A percentile compares a stretch with the other conserved stretches of the same genome.
These are phyloP conservation scores for Mytilinidion resinicola DNA, from an alignment of 495 filamentous ascomycete genomes.

Conservation along the genomic window DNA sequence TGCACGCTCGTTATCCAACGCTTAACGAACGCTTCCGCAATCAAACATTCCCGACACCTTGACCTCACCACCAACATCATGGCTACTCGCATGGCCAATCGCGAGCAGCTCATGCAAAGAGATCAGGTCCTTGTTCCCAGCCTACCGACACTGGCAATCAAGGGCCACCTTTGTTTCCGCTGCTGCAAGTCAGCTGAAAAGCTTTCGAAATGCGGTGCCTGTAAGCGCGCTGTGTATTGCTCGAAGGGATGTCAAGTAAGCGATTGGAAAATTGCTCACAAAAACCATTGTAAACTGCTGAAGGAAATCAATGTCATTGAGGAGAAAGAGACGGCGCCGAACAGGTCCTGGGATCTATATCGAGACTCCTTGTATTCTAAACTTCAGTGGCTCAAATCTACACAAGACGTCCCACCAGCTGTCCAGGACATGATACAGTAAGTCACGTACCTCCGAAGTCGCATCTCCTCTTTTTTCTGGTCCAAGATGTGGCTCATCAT, in stretches of 20 bases:
- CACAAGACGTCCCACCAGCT: conserved; percentile 1
- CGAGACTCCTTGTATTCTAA: background rate
- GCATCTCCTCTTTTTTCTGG: background rate
- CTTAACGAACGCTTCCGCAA: too few relatives aligned
- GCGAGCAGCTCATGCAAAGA: too few relatives aligned
- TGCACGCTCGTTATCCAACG: too few relatives aligned
- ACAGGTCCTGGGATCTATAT: conserved; percentile 9
- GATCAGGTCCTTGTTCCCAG: background rate
- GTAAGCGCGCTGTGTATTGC: conserved; percentile 12
- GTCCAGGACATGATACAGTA: conserved; percentile 14
- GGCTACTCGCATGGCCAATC: too few relatives aligned
- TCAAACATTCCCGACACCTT: too few relatives aligned
- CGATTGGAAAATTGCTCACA: conserved; percentile 11
- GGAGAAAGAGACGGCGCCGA: conserved; percentile 5
- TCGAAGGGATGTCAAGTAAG: conserved; percentile 13
- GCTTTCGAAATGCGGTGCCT: conserved; percentile 9
- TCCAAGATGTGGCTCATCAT: background rate
- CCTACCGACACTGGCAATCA: conserved; percentile 6
- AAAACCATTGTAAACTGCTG: conserved; percentile 17
- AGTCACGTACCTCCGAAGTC: background rate
- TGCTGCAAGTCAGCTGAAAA: conserved; percentile 8
- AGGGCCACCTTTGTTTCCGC: conserved; percentile 12
- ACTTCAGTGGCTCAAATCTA: background rate
- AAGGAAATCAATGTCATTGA: conserved; percentile 8
- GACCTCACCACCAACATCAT: too few relatives aligned